These are phyloP conservation scores for Zygotorulaspora mrakii DNA, from an alignment of 1,139 yeast species.

Conservation along the genomic window DNA sequence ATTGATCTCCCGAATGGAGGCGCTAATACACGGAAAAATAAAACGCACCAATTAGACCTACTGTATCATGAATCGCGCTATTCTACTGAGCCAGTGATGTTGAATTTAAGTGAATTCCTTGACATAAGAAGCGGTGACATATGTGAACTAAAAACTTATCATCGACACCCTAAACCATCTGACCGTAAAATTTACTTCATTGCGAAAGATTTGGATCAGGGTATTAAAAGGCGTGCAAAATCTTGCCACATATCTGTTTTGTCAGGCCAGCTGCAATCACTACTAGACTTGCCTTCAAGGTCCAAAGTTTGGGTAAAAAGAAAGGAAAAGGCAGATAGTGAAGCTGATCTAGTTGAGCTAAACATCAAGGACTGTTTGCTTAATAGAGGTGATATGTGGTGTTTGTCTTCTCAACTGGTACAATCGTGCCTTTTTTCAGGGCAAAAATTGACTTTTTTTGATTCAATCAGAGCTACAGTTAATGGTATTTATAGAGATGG, in stretches of 20 bases:
- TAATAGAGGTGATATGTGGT: conserved; percentile 94
- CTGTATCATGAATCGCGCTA: conserved; percentile 73
- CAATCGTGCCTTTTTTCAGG: conserved; percentile 64
- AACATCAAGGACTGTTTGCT: conserved; percentile 76
- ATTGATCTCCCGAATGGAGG: conserved; percentile 3
- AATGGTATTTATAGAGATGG: conserved; percentile 71
- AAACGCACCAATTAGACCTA: conserved; percentile 43
- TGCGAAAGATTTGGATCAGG: conserved; percentile 41
- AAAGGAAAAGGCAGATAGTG: conserved; percentile 48
- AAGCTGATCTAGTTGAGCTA: conserved; percentile 79
- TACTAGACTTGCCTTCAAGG: conserved; percentile 65
- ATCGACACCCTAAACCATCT: conserved; percentile 18
- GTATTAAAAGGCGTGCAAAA: conserved; percentile 35
- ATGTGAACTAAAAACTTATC: conserved; percentile 54
- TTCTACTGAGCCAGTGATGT: conserved; percentile 55
- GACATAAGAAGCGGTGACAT: conserved; percentile 68
- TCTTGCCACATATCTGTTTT: conserved; percentile 51
- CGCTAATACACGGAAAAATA: conserved; percentile 7
- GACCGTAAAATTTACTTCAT: conserved; percentile 44
- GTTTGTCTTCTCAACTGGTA: conserved; percentile 58
- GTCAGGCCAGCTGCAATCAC: conserved; percentile 58
- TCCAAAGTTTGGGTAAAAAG: conserved; percentile 56
- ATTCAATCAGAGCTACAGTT: conserved; percentile 60
- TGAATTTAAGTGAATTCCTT: conserved; percentile 57
- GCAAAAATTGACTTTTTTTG: conserved; percentile 62